A percentile compares a stretch with the other conserved stretches of the same genome.
Conservation (phyloP, 371 early-diverging fungal genomes). For the Mortierella sp. region DNA sequence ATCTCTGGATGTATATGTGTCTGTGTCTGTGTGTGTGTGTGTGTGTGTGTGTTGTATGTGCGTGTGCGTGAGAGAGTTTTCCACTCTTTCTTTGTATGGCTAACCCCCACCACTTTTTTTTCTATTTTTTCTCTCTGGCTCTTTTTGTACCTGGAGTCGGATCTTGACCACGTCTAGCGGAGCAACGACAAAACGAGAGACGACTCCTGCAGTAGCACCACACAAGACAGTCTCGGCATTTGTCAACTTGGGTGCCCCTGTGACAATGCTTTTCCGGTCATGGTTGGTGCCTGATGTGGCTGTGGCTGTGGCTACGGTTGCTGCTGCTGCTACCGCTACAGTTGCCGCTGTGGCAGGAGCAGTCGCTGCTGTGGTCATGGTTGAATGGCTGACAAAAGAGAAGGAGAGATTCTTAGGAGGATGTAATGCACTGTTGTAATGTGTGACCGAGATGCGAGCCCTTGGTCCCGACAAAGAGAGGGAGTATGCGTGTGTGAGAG, state of each 20-base stretch:
- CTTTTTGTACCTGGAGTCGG: slow-evolving; percentile 70
- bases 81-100: neutral
- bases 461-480: no score
- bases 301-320: slow-evolving; percentile 2
- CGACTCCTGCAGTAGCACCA: slow-evolving; percentile 75
- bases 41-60: no score
- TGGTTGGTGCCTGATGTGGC: neutral
- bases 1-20: no score
- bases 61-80: no score
- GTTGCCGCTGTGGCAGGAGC: neutral
- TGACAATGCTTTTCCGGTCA: slow-evolving; percentile 24
- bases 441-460: no score
- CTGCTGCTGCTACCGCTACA: neutral
- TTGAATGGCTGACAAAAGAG: no score
- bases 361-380: neutral
- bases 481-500: no score
- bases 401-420: no score
- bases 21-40: no score
- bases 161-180: slow-evolving; percentile 96
- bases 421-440: no score
- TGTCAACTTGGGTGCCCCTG: slow-evolving; percentile 58
- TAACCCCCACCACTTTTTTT: neutral
- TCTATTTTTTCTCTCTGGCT: neutral
- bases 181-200: slow-evolving; percentile 79
- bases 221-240: slow-evolving; percentile 69